Conservation (phyloP, 371 early-diverging fungal species). For the Zancudomyces culisetae region DNA sequence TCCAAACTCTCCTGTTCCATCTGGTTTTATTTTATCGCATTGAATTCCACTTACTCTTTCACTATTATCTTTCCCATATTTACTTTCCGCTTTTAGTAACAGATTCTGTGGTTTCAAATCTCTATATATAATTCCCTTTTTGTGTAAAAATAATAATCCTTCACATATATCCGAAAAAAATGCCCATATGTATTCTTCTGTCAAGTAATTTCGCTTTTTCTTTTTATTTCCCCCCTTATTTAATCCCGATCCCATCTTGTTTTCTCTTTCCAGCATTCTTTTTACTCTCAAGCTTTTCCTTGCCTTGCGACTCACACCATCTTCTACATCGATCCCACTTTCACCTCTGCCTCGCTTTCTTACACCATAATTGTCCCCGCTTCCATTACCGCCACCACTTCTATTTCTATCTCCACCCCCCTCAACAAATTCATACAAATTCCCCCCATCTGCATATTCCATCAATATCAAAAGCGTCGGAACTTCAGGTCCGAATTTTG, state of each 20-base stretch:
- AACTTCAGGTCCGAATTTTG: conserved; percentile 71
- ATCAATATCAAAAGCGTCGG: conserved; percentile 90
- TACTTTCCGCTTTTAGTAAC: conserved; percentile 40
- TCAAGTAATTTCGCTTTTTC: conserved; percentile 26
- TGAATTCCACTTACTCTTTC: no score
- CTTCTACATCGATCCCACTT: conserved; percentile 10
- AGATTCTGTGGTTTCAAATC: conserved; percentile 86
- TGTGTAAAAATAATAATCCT: conserved; percentile 73
- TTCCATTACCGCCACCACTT: conserved; percentile 34
- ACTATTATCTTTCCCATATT: no score
- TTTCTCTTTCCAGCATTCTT: conserved; percentile 2
- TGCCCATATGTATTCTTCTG: conserved; percentile 50
- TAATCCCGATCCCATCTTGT: background rate
- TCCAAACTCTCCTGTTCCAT: background rate
- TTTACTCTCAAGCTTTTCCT: conserved; percentile 22
- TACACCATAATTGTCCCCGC: conserved; percentile 73
- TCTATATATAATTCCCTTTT: conserved; percentile 63
- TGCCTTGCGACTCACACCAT: background rate
- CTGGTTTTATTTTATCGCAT: conserved; percentile 2
- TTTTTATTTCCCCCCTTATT: background rate
- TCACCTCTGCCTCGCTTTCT: background rate
- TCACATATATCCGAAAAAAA: conserved; percentile 74
- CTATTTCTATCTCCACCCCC: background rate
- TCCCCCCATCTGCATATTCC: conserved; percentile 94
- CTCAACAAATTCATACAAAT: conserved; percentile 75